phyloP scores from a whole-genome alignment of 306 rosid genomes.

The Prunus mongolica region DNA sequence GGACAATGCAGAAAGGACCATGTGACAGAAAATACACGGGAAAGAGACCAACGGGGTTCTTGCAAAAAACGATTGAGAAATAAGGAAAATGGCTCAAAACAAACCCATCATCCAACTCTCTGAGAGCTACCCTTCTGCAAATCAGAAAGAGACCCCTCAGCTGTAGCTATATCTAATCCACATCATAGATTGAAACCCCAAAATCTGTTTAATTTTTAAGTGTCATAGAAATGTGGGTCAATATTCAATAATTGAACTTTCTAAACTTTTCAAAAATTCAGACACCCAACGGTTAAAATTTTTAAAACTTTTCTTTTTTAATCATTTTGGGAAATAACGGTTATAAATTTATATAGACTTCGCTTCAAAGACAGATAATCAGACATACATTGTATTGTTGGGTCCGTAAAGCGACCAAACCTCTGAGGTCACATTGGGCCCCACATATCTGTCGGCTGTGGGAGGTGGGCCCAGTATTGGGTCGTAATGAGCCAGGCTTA shows the following conservation, averaged over 20 bases:
- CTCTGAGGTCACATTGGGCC: background rate
- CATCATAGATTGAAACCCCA: constrained; percentile 1
- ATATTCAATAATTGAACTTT: background rate
- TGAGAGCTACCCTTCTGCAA: constrained; percentile 50
- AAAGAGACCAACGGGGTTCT: constrained; percentile 28
- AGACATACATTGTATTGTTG: background rate
- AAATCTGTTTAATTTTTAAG: background rate
- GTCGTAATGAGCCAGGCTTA: background rate
- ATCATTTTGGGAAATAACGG: constrained; percentile 29
- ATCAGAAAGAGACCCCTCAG: constrained; percentile 52
- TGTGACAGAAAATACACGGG: constrained; percentile 27
- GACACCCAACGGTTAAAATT: constrained; percentile 24
- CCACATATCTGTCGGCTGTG: background rate
- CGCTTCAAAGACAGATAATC: constrained; percentile 46
- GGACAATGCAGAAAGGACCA: constrained; percentile 29
- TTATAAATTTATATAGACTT: constrained; percentile 27
- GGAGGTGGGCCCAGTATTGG: background rate
- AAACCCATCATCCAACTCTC: constrained; percentile 34
- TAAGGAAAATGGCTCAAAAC: constrained; percentile 31
- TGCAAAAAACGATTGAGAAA: constrained; percentile 22
- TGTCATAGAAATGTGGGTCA: background rate
- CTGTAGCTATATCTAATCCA: constrained; percentile 25
- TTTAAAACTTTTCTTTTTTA: too few relatives aligned
- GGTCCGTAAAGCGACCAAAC: constrained; percentile 17
- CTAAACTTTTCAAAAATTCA: background rate